Base-by-base conservation (phyloP, 2,329 filamentous ascomycete genomes). In the Xylariaceae sp. region DNA sequence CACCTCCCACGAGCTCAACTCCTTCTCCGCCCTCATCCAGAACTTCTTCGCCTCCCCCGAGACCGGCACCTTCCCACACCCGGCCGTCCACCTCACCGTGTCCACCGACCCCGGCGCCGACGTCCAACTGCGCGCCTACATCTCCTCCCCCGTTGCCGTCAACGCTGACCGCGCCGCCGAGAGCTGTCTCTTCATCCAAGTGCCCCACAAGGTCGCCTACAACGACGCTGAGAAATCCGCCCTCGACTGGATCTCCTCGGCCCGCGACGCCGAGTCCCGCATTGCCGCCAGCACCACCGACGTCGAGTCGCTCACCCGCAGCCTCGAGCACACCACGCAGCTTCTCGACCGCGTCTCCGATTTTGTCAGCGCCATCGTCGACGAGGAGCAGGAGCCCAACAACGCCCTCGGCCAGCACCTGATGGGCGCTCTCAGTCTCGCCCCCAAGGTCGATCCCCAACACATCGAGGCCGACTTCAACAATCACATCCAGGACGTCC, bases 391-490 rank as follows among this genome's bases (percentile, higher is more conserved):
- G 57, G 84, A 89, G 70, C 91, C 93, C 63, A 94, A 89, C 61
- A 95, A 90, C 61, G 90, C 92, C 12, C 79, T 99, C 51, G 94
- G 92, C 61, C 95, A 99, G 75, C 96, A 91, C 75, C 80, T 99
- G 62, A 89, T 97, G 80, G 96, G 96, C 72, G 87, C 93, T 38
- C 83, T 99, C 58, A 92, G 89, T 43, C 79, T 99, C 58, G 90
- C 93, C 50, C 94, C 94, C 67, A 99, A 97, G 82, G 94, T 97
- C 56, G 90, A 96, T 66, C 79, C 87, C 36, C 82, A 85, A 56
- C 88, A 95, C 71, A 92, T 99, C 69, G 94, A 99, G 81, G 83
- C 88, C 70, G 92, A 97, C 79, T 99, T 99, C 84, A 99, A 99
- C 84, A 96, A 96, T 80, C 94, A 99, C 78, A 91, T 99, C 73